Evolutionary conservation across 352 stramenopile genomes (phyloP).

Genomic region (Phytophthora sp.): DNA sequence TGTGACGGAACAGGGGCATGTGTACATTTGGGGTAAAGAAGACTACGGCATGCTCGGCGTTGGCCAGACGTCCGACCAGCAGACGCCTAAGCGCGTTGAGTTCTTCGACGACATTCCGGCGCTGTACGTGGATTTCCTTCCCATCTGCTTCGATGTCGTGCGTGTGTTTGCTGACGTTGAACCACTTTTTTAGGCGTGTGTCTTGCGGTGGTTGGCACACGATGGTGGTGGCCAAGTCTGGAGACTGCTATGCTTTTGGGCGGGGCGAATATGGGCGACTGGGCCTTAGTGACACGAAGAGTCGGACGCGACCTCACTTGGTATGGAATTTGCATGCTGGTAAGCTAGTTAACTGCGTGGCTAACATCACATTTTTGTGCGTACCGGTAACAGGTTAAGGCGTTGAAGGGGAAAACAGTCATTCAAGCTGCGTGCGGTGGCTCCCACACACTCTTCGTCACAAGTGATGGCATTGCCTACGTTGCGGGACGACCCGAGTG

Average conservation of each 20-base stretch:
- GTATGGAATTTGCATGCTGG: slow-evolving; percentile 28
- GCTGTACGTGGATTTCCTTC: slow-evolving; percentile 44
- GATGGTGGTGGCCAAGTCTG: slow-evolving; percentile 74
- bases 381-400: slow-evolving; percentile 65
- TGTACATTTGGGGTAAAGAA: slow-evolving; percentile 89
- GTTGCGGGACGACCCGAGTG: slow-evolving; percentile 87
- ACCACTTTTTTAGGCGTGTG: slow-evolving; percentile 49
- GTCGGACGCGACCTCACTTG: slow-evolving; percentile 66
- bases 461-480: slow-evolving; percentile 82
- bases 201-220: slow-evolving; percentile 89
- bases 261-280: slow-evolving; percentile 85
- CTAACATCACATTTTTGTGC: slow-evolving; percentile 14
- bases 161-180: slow-evolving; percentile 3
- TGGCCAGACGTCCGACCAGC: slow-evolving; percentile 75
- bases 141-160: slow-evolving; percentile 3
- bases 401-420: slow-evolving; percentile 61
- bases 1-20: slow-evolving; percentile 64
- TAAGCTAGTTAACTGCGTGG: neutral
- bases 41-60: slow-evolving; percentile 89
- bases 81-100: slow-evolving; percentile 59
- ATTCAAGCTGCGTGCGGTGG: slow-evolving; percentile 81
- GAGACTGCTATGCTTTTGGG: slow-evolving; percentile 78
- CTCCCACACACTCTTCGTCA: slow-evolving; percentile 90
- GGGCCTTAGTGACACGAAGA: slow-evolving; percentile 84
- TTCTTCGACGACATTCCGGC: slow-evolving; percentile 76